Evolutionary conservation across 148 eudicot genomes (phyloP), one percentile per base, ranked within the genome.

Genomic region (Polygonum aviculare): DNA sequence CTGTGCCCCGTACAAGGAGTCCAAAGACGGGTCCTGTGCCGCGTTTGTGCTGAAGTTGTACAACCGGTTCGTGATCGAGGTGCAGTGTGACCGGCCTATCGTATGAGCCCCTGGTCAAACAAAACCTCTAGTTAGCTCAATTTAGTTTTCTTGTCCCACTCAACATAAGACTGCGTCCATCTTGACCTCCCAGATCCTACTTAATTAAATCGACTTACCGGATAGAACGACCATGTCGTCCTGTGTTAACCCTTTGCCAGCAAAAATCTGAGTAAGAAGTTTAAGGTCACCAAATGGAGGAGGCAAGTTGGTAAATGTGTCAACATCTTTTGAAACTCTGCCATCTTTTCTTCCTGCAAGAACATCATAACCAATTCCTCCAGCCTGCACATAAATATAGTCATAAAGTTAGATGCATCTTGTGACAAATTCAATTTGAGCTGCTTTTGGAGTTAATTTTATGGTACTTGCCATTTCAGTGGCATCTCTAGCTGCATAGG

Each of bases 281-380:
- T 80, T 62, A n/a, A 89, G 77, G 72, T 87, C 81, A 48, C 74
- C 82, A 0, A 75, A 41, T 6, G 93, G 81, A 52, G 91, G 76
- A 31, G 97, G 93, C 48, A 94, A 76, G 80, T 87, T 84, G 31
- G 33, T 39, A 8, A 22, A n/a, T 18, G 83, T 80, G 39, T 92
- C 97, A 15, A 80, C 21, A 60, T 79, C 81, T 73, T 60, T 19
- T 3, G 98, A 94, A 15, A 92, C 76, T 31, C 80, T 73, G 12
- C 98, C 98, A 69, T 94, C 98, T 79, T 69, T 87, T 82, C 98
- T 87, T 63, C 98, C 98, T 26, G 84, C 90, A 12, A 85, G 87
- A 15, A 94, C 98, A 51, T 86, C 90, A 59, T 89, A 94, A 7
- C 98, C 95, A 74, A 82, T 69, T 26, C 97, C 97, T 76, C 93